Conservation (phyloP, 2,329 filamentous ascomycete genomes). For the Fusarium sp. region DNA sequence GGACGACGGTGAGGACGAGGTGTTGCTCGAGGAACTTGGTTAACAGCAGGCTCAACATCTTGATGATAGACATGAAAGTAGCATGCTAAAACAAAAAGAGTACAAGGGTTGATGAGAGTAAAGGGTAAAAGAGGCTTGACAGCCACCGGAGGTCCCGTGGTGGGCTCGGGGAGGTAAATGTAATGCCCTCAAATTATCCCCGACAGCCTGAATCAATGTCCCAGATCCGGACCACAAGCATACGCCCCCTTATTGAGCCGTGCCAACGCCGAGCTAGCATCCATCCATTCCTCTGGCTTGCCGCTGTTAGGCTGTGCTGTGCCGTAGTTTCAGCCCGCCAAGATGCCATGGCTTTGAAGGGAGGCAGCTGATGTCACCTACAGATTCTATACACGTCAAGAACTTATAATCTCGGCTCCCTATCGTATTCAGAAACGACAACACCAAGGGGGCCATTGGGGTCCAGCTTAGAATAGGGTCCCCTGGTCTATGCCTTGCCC, state of each 20-base stretch:
- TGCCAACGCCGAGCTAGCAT: background rate
- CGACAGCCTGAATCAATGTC: conserved; percentile 44
- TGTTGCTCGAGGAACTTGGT: conserved; percentile 32
- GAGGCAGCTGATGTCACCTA: conserved; percentile 8
- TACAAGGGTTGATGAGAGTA: background rate
- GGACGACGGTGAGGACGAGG: conserved; percentile 26
- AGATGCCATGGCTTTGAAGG: conserved; percentile 14
- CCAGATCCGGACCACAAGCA: conserved; percentile 38
- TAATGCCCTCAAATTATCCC: conserved; percentile 40
- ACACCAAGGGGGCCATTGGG: conserved; percentile 5
- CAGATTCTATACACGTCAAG: conserved; percentile 1
- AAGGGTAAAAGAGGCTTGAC: conserved; percentile 19
- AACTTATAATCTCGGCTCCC: background rate
- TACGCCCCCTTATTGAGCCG: conserved; percentile 7
- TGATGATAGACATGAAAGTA: background rate
- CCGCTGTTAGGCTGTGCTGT: conserved; percentile 8
- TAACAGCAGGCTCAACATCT: conserved; percentile 33
- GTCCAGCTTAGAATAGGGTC: conserved; percentile 31
- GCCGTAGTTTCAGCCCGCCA: conserved; percentile 20
- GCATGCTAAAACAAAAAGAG: conserved; percentile 5
- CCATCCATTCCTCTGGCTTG: background rate
- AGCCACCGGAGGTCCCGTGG: conserved; percentile 8
- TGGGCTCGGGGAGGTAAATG: conserved; percentile 36
- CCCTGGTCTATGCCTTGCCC: conserved; percentile 24
- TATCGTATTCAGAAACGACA: conserved; percentile 24